Conservation (phyloP, 306 rosid genomes). For the Pyrus communis region DNA sequence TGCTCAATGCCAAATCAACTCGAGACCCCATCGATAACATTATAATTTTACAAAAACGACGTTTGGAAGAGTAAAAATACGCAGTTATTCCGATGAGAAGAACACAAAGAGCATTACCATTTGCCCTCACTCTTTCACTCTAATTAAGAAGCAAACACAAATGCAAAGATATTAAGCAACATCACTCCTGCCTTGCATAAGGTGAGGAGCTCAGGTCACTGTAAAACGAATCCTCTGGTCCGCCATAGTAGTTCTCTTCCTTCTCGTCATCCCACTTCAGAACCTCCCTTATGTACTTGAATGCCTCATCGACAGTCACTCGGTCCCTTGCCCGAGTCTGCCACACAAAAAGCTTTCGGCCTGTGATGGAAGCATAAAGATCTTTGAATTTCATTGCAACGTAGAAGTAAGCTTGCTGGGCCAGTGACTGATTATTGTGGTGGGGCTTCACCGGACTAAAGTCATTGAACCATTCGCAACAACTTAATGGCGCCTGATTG, state of each 20-base stretch:
- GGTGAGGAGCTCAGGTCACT: slow-evolving; percentile 93
- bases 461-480: slow-evolving; percentile 84
- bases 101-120: slow-evolving; percentile 20
- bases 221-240: slow-evolving; percentile 85
- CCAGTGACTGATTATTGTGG: slow-evolving; percentile 62
- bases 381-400: slow-evolving; percentile 97
- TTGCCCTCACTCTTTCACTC: slow-evolving; percentile 6
- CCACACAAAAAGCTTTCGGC: slow-evolving; percentile 74
- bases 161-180: not conserved
- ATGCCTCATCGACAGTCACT: slow-evolving; percentile 69
- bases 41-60: not conserved
- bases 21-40: not conserved
- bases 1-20: too few species aligned
- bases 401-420: slow-evolving; percentile 90
- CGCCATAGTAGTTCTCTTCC: slow-evolving; percentile 67
- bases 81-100: not conserved
- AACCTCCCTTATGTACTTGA: slow-evolving; percentile 86
- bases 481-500: slow-evolving; percentile 40
- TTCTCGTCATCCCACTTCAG: slow-evolving; percentile 97
- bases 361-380: slow-evolving; percentile 64
- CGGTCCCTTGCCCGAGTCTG: slow-evolving; percentile 86
- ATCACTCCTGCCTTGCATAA: slow-evolving; percentile 53
- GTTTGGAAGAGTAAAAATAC: not conserved
- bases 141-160: slow-evolving; percentile 1
- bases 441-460: slow-evolving; percentile 58